Base-by-base conservation (phyloP, 306 rosid genomes). In the Ormosia semicastrata region DNA sequence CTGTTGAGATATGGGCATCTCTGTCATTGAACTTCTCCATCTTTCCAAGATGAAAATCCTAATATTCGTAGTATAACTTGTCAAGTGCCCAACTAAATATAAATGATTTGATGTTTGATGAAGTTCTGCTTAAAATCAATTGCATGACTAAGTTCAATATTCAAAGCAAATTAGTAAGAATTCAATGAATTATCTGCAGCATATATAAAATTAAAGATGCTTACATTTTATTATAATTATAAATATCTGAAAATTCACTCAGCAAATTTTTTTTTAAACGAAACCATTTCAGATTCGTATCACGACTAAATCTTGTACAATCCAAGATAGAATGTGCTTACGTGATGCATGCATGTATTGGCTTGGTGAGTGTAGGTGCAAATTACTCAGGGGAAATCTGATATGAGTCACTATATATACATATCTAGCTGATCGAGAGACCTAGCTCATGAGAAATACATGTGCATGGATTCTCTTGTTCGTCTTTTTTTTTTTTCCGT, bases 391-490 rank as follows among this genome's bases (percentile, higher is more conserved):
- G 59, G 37, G 52, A 69, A 18, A 66, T 66, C 72, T 66, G 4
- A 46, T 40, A 39, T 9, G 72, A 37, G 24, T 69, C 58, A 24
- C 39, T 59, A 10, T 59, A 18, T 58, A 24, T 29, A 9, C 1
- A 44, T 8, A 8, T 11, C 15, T 47, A 47, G n/a, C 3, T 12
- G 53, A 47, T 47, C 53, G 29, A 63, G 18, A 7, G 47, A 71
- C 44, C 60, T 8, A 30, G 7, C 10, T 46, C 6, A 12, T 59
- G 63, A 79, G 77, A 69, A 59, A 58, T 40, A 43, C 52, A 70
- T 69, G 77, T 46, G 71, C 83, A 79, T 58, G 69, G 71, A 79
- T 69, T 69, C 53, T 70, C 69, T 43, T 66, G n/a, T 37, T 66
- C 24, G 13, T 8, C 9, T 32, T 2, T 30, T 9, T 0, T 8